Conservation (phyloP, 1,139 yeast species). For the Hanseniaspora uvarum region DNA sequence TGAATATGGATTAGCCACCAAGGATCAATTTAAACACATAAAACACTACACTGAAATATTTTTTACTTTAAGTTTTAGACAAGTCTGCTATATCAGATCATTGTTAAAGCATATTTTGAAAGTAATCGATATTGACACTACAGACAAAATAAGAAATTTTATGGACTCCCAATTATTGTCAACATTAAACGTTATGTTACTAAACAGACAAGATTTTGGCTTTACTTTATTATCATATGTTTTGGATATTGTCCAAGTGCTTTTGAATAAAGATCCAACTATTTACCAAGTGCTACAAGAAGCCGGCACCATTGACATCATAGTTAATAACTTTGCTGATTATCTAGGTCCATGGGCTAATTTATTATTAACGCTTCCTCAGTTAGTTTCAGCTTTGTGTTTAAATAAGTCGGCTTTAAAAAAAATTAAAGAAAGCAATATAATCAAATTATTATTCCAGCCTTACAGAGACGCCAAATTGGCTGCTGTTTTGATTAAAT, state of each 20-base stretch:
- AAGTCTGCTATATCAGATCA: conserved; percentile 49
- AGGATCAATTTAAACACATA: conserved; percentile 47
- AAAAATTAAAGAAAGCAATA: conserved; percentile 40
- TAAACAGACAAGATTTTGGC: conserved; percentile 57
- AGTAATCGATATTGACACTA: conserved; percentile 60
- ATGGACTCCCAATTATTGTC: conserved; percentile 71
- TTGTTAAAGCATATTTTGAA: conserved; percentile 52
- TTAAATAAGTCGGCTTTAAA: conserved; percentile 64
- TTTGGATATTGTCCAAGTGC: conserved; percentile 56
- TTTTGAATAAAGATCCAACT: conserved; percentile 86
- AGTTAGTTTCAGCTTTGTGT: conserved; percentile 73
- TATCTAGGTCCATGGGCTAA: conserved; percentile 51
- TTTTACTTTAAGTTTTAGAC: conserved; percentile 53
- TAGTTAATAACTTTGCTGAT: conserved; percentile 46
- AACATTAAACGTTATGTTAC: conserved; percentile 50
- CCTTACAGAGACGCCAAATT: conserved; percentile 41
- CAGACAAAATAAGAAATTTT: conserved; percentile 73
- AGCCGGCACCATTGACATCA: conserved; percentile 58
- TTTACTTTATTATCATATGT: conserved; percentile 55
- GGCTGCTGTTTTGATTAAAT: conserved; percentile 43
- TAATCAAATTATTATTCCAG: conserved; percentile 44
- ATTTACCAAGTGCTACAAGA: conserved; percentile 74
- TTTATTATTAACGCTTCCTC: conserved; percentile 55
- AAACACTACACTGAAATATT: conserved; percentile 41
- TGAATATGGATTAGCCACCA: conserved; percentile 49